Conservation (phyloP, 2,329 filamentous ascomycete species). For the Hymenoscyphus scutula region DNA sequence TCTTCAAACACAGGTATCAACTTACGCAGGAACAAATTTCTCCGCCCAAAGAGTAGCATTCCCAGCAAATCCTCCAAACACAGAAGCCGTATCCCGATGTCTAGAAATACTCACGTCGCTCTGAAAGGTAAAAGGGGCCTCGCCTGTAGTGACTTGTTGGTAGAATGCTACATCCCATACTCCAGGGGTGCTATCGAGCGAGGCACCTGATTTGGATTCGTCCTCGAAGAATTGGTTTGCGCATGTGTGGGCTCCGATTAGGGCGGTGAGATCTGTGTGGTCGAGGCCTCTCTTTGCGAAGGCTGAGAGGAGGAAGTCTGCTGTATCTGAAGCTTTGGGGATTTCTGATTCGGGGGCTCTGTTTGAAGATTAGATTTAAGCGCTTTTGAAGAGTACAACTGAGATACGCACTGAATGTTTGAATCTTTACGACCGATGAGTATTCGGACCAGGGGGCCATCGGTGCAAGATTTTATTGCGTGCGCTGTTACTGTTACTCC, state of each 20-base stretch:
- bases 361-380: background rate
- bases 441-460: background rate
- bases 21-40: slow-evolving; percentile 10
- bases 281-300: background rate
- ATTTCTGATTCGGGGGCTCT: slow-evolving; percentile 4
- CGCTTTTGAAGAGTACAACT: background rate
- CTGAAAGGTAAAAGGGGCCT: slow-evolving; percentile 1
- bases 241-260: slow-evolving; percentile 8
- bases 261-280: slow-evolving; percentile 2
- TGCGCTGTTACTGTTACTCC: background rate
- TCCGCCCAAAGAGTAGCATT: slow-evolving; percentile 5
- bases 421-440: slow-evolving; percentile 2
- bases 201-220: background rate
- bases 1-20: background rate
- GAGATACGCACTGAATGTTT: background rate
- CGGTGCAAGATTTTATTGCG: slow-evolving; percentile 2
- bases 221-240: slow-evolving; percentile 10
- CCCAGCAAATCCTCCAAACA: slow-evolving; percentile 9
- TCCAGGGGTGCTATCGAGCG: slow-evolving; percentile 1
- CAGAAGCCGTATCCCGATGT: background rate
- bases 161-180: slow-evolving; percentile 8
- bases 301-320: background rate
- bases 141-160: background rate
- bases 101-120: background rate
- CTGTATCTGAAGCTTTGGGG: background rate